phyloP scores from a whole-genome alignment of 352 stramenopile genomes.

The Pythium biforme region DNA sequence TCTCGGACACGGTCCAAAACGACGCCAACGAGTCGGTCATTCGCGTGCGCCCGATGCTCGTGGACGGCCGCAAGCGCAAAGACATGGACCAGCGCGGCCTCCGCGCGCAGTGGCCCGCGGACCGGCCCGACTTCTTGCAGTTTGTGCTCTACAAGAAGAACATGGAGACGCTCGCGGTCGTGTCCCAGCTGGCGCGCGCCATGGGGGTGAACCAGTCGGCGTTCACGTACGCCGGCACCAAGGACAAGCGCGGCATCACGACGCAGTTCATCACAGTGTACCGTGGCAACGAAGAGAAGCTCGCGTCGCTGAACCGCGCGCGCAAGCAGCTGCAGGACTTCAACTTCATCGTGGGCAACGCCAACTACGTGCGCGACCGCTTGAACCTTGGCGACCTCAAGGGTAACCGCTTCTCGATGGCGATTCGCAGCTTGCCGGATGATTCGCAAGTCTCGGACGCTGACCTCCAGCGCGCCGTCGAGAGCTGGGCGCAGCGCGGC shows the following conservation, averaged over 20 bases:
- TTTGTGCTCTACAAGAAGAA: conserved; percentile 98
- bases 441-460: conserved; percentile 54
- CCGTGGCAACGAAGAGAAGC: conserved; percentile 67
- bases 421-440: conserved; percentile 89
- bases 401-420: conserved; percentile 96
- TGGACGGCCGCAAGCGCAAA: conserved; percentile 84
- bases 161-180: conserved; percentile 90
- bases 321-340: conserved; percentile 68
- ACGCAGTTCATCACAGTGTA: conserved; percentile 94
- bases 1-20: conserved; percentile 87
- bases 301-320: conserved; percentile 76
- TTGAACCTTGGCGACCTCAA: conserved; percentile 91
- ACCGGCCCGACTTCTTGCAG: conserved; percentile 87
- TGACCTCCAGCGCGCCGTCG: conserved; percentile 60
- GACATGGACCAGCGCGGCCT: conserved; percentile 63
- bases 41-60: conserved; percentile 79
- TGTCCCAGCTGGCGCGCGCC: conserved; percentile 77
- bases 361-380: conserved; percentile 86
- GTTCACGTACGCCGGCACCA: conserved; percentile 95
- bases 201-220: conserved; percentile 65
- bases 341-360: conserved; percentile 93
- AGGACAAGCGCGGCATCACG: conserved; percentile 97
- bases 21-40: conserved; percentile 56
- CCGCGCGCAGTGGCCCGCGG: conserved; percentile 53
- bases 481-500: conserved; percentile 72